Conservation (phyloP, 2,329 filamentous ascomycete genomes). For the Monilinia polystroma region DNA sequence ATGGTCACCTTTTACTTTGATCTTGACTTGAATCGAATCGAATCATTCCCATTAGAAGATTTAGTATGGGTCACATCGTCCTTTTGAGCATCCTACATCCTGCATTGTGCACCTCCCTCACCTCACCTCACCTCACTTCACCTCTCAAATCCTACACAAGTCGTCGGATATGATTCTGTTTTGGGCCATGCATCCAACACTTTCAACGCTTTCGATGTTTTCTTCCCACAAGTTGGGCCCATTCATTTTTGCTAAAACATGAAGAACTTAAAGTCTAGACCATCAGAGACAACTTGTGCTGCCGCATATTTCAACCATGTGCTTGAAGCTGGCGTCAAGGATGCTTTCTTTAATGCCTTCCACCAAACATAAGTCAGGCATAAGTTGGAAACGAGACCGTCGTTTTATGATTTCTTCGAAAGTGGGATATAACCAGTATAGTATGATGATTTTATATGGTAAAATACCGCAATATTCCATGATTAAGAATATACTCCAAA, state of each 20-base stretch:
- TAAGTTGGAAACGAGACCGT: conserved; percentile 1
- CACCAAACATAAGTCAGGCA: neutral
- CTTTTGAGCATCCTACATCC: too few relatives aligned
- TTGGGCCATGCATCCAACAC: conserved; percentile 1
- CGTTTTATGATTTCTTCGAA: neutral
- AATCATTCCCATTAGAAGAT: neutral
- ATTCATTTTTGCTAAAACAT: too few relatives aligned
- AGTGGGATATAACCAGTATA: neutral
- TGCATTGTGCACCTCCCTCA: too few relatives aligned
- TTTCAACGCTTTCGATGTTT: neutral
- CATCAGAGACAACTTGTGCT: neutral
- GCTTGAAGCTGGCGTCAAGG: conserved; percentile 3
- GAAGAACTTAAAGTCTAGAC: neutral
- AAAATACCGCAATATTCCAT: neutral
- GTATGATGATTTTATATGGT: neutral
- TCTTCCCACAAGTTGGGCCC: too few relatives aligned
- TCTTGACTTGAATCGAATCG: neutral
- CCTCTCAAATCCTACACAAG: too few relatives aligned
- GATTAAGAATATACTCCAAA: neutral
- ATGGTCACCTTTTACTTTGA: neutral
- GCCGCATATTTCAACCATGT: conserved; percentile 9
- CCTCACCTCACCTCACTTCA: neutral
- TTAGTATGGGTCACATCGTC: neutral
- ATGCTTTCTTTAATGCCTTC: conserved; percentile 2
- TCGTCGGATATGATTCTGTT: conserved; percentile 1